Conservation (phyloP, 2,329 filamentous ascomycete species). For the Hypoxylon sp. region DNA sequence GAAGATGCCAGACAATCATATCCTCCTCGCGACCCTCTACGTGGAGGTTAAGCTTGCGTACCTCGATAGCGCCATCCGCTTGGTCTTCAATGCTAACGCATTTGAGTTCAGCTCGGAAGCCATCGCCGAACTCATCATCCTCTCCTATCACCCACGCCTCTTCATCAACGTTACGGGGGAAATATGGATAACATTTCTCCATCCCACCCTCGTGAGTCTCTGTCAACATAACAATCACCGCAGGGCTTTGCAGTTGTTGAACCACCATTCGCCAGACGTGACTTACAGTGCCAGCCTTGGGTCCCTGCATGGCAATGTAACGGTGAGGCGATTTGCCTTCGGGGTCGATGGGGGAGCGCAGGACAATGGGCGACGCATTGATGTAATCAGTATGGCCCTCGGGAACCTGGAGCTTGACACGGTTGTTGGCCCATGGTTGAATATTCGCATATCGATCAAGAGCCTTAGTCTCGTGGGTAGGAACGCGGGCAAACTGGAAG, state of each 20-base stretch:
- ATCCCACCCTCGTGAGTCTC: constrained; percentile 83
- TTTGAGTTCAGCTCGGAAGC: constrained; percentile 77
- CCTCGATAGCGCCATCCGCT: constrained; percentile 73
- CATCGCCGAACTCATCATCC: constrained; percentile 74
- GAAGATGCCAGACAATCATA: constrained; percentile 79
- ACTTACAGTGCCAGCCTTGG: constrained; percentile 80
- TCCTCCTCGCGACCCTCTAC: constrained; percentile 62
- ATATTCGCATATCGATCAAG: constrained; percentile 93
- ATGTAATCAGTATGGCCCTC: constrained; percentile 82
- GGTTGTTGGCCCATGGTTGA: constrained; percentile 89
- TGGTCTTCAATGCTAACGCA: constrained; percentile 74
- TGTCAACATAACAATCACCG: constrained; percentile 94
- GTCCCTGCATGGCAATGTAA: constrained; percentile 96
- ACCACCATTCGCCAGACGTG: constrained; percentile 98
- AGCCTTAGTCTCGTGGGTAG: constrained; percentile 67
- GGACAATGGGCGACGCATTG: constrained; percentile 81
- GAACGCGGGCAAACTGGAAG: constrained; percentile 66
- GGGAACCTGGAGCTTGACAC: constrained; percentile 84
- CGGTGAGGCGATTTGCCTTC: constrained; percentile 60
- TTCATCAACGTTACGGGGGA: constrained; percentile 72
- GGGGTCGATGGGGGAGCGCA: constrained; percentile 63
- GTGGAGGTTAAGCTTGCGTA: constrained; percentile 79
- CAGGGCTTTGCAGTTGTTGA: constrained; percentile 79
- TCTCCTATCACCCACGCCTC: constrained; percentile 72
- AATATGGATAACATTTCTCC: constrained; percentile 93